Evolutionary conservation across 768 basidiomycete species (phyloP).

Genomic region (Podaxis carcinomalis): DNA sequence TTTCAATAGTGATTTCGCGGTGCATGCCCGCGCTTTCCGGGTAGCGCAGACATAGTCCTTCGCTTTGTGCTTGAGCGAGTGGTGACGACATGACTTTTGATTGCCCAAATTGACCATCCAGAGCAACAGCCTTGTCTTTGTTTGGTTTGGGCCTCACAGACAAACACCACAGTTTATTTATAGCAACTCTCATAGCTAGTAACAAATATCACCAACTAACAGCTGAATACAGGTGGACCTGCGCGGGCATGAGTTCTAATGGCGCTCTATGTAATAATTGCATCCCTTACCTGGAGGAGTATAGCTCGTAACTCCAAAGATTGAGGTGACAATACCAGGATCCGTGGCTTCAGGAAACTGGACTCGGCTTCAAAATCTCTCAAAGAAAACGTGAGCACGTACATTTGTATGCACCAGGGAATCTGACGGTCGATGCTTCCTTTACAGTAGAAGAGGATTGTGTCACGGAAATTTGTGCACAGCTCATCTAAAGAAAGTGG

Average conservation of each 20-base stretch:
- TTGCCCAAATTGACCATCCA: background rate
- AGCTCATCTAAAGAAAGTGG: slow-evolving; percentile 33
- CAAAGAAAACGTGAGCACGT: slow-evolving; percentile 5
- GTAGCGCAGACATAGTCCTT: slow-evolving; percentile 65
- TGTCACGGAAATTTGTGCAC: slow-evolving; percentile 38
- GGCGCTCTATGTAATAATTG: slow-evolving; percentile 1
- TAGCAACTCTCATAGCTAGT: background rate
- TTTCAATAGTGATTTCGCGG: slow-evolving; percentile 48
- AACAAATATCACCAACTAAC: slow-evolving; percentile 13
- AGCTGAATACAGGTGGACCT: slow-evolving; percentile 29
- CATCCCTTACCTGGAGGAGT: slow-evolving; percentile 29
- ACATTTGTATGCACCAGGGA: slow-evolving; percentile 45
- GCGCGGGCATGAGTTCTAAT: background rate
- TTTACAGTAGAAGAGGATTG: slow-evolving; percentile 18
- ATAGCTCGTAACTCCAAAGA: slow-evolving; percentile 31
- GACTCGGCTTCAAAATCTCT: slow-evolving; percentile 30
- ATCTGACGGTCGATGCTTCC: slow-evolving; percentile 40
- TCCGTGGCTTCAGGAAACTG: slow-evolving; percentile 24
- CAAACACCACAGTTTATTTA: background rate
- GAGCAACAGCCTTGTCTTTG: background rate
- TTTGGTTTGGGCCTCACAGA: background rate
- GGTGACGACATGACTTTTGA: slow-evolving; percentile 18
- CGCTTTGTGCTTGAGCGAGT: slow-evolving; percentile 46
- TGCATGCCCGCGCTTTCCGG: slow-evolving; percentile 64
- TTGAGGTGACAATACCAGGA: slow-evolving; percentile 38